A percentile compares a stretch with the other conserved stretches of the same genome.
These are phyloP conservation scores for Dendrocalamus sinicus DNA, from an alignment of 176 grass and related monocot species.

Conservation along the genomic window DNA sequence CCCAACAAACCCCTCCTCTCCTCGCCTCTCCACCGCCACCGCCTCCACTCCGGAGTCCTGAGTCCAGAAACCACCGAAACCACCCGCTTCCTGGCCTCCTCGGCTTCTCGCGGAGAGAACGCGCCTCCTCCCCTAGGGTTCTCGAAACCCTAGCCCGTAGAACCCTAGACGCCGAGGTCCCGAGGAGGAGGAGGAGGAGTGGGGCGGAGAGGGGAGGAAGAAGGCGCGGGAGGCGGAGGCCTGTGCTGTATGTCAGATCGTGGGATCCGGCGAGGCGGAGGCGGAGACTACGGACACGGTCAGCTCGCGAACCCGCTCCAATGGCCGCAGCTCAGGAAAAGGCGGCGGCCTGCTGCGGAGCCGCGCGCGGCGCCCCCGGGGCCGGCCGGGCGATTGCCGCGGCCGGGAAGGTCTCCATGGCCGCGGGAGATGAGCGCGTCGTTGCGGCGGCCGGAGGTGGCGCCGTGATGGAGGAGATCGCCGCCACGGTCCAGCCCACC, in stretches of 20 bases:
- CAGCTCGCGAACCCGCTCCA: slow-evolving; percentile 92
- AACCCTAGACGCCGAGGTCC: slow-evolving; percentile 13
- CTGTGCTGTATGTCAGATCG: slow-evolving; percentile 97
- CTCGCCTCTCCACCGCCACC: not conserved
- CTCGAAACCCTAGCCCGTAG: slow-evolving; percentile 39
- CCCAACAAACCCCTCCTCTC: not conserved
- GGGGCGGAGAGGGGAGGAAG: slow-evolving; percentile 10
- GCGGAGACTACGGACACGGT: slow-evolving; percentile 91
- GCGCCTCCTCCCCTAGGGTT: not conserved
- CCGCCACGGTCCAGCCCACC: slow-evolving; percentile 49
- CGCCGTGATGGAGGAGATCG: slow-evolving; percentile 76
- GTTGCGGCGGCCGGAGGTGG: slow-evolving; percentile 46
- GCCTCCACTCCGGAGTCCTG: not conserved
- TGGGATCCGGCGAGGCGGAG: slow-evolving; percentile 67
- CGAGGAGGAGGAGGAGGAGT: slow-evolving; percentile 6
- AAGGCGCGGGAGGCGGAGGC: slow-evolving; percentile 59
- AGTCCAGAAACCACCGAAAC: not conserved
- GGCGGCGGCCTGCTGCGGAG: slow-evolving; percentile 67
- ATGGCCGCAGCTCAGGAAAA: slow-evolving; percentile 99
- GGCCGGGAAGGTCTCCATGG: slow-evolving; percentile 49
- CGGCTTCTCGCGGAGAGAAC: slow-evolving; percentile 42
- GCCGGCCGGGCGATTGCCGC: slow-evolving; percentile 29
- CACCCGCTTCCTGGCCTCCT: not conserved
- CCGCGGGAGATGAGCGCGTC: slow-evolving; percentile 34
- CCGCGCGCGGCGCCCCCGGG: slow-evolving; percentile 29